Base-by-base conservation (phyloP, 257 asterid genomes). In the Mentha longifolia region DNA sequence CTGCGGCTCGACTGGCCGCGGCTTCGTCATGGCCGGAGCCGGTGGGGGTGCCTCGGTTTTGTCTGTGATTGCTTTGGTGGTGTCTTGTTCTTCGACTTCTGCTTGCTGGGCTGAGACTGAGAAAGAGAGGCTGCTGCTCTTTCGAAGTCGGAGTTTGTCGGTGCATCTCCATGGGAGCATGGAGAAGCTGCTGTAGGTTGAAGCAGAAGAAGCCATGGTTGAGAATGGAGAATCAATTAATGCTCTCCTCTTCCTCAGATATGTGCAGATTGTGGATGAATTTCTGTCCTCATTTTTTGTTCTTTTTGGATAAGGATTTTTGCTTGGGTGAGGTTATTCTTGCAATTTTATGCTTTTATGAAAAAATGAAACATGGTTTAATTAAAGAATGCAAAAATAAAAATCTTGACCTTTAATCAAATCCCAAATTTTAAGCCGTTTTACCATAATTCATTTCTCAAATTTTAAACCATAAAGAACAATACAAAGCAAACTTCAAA, bases 1-100 rank as follows among this genome's bases (percentile, higher is more conserved):
- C 61, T 90, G 96, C n/a, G 61, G 64, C 73, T 88, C 95, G 9
- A 72, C 89, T 15, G 98, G 97, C 68, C 93, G 84, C 12, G 66
- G 89, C n/a, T 28, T 76, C 63, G 75, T 83, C 66, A 41, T 61
- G 46, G 72, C 51, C 0, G 73, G 52, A 35, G 41, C 70, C 57
- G 74, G 61, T 61, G 0, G 58, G 1, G 50, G 49, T 49, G 41
- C 68, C 61, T 76, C 61, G 65, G 1, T 12, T 28, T 52, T 9
- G 12, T 62, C 65, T 25, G 76, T 67, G 60, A 67, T 85, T 45
- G 76, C n/a, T 65, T 57, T 72, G 71, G 74, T 77, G n/a, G 50
- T 47, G 3, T 72, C 76, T 77, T 82, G 78, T 73, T 79, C 68
- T 0, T 79, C 73, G 0, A 79, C 78, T 33, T 87, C 87, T 56